phyloP scores from a whole-genome alignment of 345 rosid species.

The Populus alba region DNA sequence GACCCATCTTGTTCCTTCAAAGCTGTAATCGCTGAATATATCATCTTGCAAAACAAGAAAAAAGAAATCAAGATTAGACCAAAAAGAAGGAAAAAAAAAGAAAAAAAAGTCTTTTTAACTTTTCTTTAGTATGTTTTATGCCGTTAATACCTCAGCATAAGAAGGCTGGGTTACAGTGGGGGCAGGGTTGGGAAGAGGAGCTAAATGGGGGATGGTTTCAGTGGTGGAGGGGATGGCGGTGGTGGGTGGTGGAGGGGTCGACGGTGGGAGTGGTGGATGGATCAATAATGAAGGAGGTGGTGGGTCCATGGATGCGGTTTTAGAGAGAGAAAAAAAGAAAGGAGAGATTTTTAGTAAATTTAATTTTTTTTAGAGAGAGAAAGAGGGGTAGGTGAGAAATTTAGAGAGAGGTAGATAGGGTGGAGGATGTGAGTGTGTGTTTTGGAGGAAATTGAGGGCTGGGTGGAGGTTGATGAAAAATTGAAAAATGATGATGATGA shows the following conservation, averaged over 20 bases:
- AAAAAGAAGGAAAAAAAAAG: neutral
- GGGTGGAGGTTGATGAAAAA: neutral
- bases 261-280: neutral
- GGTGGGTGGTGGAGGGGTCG: neutral
- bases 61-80: neutral
- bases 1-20: constrained; percentile 73
- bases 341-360: neutral
- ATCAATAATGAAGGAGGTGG: neutral
- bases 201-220: neutral
- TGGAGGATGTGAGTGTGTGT: neutral
- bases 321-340: neutral
- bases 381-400: neutral
- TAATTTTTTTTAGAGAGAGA: neutral
- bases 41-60: constrained; percentile 50
- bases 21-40: constrained; percentile 59
- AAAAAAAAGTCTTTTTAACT: neutral
- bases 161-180: constrained; percentile 15
- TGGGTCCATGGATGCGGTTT: constrained; percentile 19
- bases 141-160: constrained; percentile 21
- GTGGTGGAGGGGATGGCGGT: neutral
- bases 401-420: neutral
- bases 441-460: neutral
- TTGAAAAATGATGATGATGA: neutral
- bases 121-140: neutral
- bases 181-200: constrained; percentile 8